These are phyloP conservation scores for Dorcoceras hygrometricum DNA, from an alignment of 257 asterid genomes.

Conservation along the genomic window DNA sequence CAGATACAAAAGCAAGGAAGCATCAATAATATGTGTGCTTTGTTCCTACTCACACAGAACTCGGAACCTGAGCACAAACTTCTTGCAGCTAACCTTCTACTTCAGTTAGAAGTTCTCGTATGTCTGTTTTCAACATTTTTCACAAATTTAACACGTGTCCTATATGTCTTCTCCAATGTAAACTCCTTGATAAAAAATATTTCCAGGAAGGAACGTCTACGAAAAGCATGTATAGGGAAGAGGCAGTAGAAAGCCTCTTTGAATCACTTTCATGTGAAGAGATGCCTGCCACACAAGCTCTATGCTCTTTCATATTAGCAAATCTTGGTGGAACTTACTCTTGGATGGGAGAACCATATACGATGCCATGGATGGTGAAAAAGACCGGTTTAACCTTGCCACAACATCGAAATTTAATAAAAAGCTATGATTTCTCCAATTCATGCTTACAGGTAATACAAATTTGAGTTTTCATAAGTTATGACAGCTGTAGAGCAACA, in stretches of 20 bases:
- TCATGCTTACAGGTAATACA: slow-evolving; percentile 56
- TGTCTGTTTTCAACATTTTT: slow-evolving; percentile 21
- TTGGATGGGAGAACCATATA: slow-evolving; percentile 87
- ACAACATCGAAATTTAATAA: slow-evolving; percentile 68
- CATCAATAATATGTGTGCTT: slow-evolving; percentile 45
- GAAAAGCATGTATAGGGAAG: slow-evolving; percentile 46
- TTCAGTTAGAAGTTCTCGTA: slow-evolving; percentile 77
- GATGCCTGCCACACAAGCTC: slow-evolving; percentile 38
- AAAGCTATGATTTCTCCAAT: slow-evolving; percentile 62
- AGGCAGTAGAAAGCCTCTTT: slow-evolving; percentile 55
- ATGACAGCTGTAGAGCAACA: neutral
- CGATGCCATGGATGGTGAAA: slow-evolving; percentile 68
- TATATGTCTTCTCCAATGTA: neutral
- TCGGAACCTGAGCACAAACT: slow-evolving; percentile 57
- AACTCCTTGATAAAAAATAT: neutral
- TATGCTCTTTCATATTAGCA: slow-evolving; percentile 66
- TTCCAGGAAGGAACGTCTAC: slow-evolving; percentile 68
- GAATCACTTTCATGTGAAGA: slow-evolving; percentile 54
- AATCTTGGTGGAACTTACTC: slow-evolving; percentile 86
- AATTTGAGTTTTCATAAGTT: neutral
- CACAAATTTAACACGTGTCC: neutral
- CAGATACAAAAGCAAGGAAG: slow-evolving; percentile 66
- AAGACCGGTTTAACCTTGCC: slow-evolving; percentile 64
- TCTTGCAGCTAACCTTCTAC: slow-evolving; percentile 79
- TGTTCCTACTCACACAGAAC: slow-evolving; percentile 54